Base-by-base conservation (phyloP, 163 green algal species). In the Scenedesmus sp. region DNA sequence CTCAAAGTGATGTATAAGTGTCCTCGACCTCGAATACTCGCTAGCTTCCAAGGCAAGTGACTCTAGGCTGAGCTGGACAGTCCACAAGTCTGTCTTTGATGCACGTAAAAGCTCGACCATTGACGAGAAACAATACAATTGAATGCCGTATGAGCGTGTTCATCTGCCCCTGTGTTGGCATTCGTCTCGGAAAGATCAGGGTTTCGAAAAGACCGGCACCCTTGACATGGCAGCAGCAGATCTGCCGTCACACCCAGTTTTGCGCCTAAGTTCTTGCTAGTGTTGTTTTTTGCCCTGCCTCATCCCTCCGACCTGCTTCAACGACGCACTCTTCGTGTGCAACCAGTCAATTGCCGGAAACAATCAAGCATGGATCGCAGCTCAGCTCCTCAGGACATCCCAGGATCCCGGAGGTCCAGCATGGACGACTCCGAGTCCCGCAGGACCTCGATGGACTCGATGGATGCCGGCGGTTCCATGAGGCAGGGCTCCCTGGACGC, bases 301-400 rank as follows among this genome's bases (percentile, higher is more conserved):
- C 34, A 46, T 46, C 34, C 34, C 34, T 46, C 34, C 34, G 34
- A 46, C 34, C 34, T 46, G 34, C 34, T 46, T 46, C 34, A 46
- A 46, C 34, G 34, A 46, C 34, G 34, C 34, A 46, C 34, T 46
- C 34, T 46, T 46, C 34, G 34, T 46, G 34, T 46, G 34, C 23
- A 23, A 15, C 46, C 70, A 52, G 23, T 79, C 23, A 4, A 79
- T 79, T 20, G 5, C 1, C 70, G 20, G 23, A 4, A 79, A 79
- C 76, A 20, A 8, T 26, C 34, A 84, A 84, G 34, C 46, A 84
- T 59, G 76, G 76, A 84, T 84, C 12, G 34, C 46, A 84, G 34
- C 34, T 84, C 76, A 59, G 12, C 34, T n/a, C 76, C 76, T 13
- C 34, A 84, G 62, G 60, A 88, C 84, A 89, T 81, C 64, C 60